phyloP scores from a whole-genome alignment of 495 filamentous ascomycete genomes.

The Aspergillus biplanus region DNA sequence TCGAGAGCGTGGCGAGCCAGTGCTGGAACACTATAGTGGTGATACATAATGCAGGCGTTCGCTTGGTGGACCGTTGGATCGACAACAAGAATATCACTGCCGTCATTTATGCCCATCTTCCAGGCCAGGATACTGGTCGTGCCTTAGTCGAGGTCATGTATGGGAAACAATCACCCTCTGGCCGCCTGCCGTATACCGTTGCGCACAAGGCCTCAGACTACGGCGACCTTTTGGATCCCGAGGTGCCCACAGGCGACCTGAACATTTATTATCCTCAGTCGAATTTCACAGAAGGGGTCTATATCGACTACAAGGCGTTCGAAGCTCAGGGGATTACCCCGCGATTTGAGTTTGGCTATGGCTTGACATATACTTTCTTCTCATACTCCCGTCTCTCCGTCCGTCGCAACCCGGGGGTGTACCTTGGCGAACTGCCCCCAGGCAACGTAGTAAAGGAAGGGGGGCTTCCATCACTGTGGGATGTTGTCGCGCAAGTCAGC shows the following conservation, averaged over 20 bases:
- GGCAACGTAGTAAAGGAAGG: too few species aligned
- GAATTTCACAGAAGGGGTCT: slow-evolving; percentile 65
- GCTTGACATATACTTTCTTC: too few species aligned
- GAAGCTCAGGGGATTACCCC: slow-evolving; percentile 60
- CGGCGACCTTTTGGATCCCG: slow-evolving; percentile 55
- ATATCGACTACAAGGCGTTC: slow-evolving; percentile 70
- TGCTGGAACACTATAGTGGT: slow-evolving; percentile 66
- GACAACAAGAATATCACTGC: slow-evolving; percentile 67
- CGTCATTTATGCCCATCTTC: slow-evolving; percentile 62
- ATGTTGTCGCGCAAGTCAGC: slow-evolving; percentile 54
- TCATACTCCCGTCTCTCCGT: slow-evolving; percentile 33
- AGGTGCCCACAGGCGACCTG: too few species aligned
- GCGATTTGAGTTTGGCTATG: slow-evolving; percentile 70
- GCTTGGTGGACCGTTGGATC: slow-evolving; percentile 57
- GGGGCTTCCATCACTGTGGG: slow-evolving; percentile 62
- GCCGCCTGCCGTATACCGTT: slow-evolving; percentile 75
- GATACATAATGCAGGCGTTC: slow-evolving; percentile 61
- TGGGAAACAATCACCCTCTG: slow-evolving; percentile 60
- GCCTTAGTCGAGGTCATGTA: slow-evolving; percentile 62
- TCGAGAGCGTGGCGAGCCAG: slow-evolving; percentile 61
- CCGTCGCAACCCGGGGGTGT: slow-evolving; percentile 29
- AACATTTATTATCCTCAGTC: too few species aligned
- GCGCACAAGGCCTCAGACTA: slow-evolving; percentile 66
- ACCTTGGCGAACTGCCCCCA: slow-evolving; percentile 58
- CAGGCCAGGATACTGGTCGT: slow-evolving; percentile 63